Conservation (phyloP, 495 filamentous ascomycete genomes). For the Penicillium atrosanguineum region DNA sequence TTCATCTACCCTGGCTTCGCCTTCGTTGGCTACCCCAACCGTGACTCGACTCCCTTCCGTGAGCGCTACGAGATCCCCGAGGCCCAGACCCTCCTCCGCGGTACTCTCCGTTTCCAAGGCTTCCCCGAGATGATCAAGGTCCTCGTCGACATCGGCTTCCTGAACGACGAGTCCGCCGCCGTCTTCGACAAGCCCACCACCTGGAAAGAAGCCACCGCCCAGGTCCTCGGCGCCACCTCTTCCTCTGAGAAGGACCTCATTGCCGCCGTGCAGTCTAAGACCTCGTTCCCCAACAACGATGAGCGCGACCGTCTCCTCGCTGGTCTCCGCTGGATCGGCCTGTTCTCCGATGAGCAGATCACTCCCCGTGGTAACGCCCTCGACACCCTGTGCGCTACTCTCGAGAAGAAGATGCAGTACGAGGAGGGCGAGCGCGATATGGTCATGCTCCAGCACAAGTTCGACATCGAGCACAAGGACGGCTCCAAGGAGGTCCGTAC, state of each 20-base stretch:
- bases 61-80: slow-evolving; percentile 92
- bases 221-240: slow-evolving; percentile 67
- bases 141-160: slow-evolving; percentile 83
- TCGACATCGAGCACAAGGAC: slow-evolving; percentile 82
- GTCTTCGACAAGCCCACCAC: slow-evolving; percentile 59
- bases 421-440: slow-evolving; percentile 81
- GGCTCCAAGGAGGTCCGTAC: slow-evolving; percentile 71
- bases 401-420: slow-evolving; percentile 92
- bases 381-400: slow-evolving; percentile 84
- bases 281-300: slow-evolving; percentile 64
- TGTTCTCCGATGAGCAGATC: slow-evolving; percentile 76
- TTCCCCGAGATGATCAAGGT: slow-evolving; percentile 85
- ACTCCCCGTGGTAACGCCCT: slow-evolving; percentile 76
- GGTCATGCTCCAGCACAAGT: slow-evolving; percentile 89
- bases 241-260: slow-evolving; percentile 63
- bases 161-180: slow-evolving; percentile 61
- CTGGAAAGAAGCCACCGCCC: slow-evolving; percentile 80
- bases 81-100: slow-evolving; percentile 53
- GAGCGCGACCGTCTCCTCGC: slow-evolving; percentile 73
- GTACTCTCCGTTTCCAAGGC: slow-evolving; percentile 80
- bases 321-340: slow-evolving; percentile 81
- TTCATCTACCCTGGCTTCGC: slow-evolving; percentile 84
- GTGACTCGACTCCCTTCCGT: slow-evolving; percentile 81
- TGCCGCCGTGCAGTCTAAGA: slow-evolving; percentile 71
- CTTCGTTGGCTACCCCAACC: slow-evolving; percentile 92